Base-by-base conservation (phyloP, 345 rosid species). In the Schrenkiella parvula region DNA sequence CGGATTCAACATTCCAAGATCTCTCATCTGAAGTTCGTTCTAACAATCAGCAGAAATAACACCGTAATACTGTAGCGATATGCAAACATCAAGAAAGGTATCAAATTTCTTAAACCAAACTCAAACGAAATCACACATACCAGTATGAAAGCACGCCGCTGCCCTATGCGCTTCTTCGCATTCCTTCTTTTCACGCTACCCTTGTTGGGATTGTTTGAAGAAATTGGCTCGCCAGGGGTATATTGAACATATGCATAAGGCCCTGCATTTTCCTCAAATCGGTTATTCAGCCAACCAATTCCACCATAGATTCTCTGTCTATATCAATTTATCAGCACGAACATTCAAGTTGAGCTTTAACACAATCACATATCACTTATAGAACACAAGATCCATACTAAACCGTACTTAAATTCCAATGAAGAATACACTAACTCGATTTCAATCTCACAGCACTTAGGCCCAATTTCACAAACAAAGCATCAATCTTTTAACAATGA, bases 221-320 rank as follows among this genome's bases (percentile, higher is more conserved):
- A 81, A 64, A 92, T 87, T 10, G 97, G 92, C 81, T 88, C 63
- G 10, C 97, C 97, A 0, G 92, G 89, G 1, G 83, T 87, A 76
- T 87, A 84, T 57, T 76, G 84, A 44, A 89, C 89, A 87, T 92
- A 90, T 35, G 93, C 93, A 84, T 84, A 86, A 0, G 98, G 96
- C 18, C 97, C 97, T 88, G 83, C 84, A 88, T 52, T 75, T 14
- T 31, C 29, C 38, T 21, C 21, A 62, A 34, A 42, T 66, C 31
- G 25, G 6, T 70, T 44, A 48, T 32, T 71, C 61, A 71, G 29
- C 67, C 8, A 21, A 34, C 3, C 11, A 52, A n/a, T 15, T 3
- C 43, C 43, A 70, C 70, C 18, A 9, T 8, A 57, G 55, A 35
- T 76, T 29, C 44, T 13, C 29, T 32, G 1, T 8, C 63, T 43